Percentiles rank a stretch among this genome's conserved stretches.
Evolutionary conservation across 768 basidiomycete genomes (phyloP).

Genomic region (Hypholoma sublateritium): DNA sequence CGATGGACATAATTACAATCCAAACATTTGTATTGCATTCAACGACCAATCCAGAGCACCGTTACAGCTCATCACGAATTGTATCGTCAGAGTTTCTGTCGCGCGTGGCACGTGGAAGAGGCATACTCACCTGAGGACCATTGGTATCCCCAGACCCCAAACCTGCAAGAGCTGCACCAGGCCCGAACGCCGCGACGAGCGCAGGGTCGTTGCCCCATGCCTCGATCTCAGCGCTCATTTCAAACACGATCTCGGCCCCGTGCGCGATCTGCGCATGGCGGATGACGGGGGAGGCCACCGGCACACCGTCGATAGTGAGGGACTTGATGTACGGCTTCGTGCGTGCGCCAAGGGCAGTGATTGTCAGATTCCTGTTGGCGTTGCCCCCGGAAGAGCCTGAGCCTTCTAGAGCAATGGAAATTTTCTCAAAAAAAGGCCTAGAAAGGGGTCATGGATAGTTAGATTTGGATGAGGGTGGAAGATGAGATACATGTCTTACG

Average conservation of each 20-base stretch:
- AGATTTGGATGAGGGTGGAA: background rate
- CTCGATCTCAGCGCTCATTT: conserved; percentile 52
- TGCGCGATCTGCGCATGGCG: conserved; percentile 57
- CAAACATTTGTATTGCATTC: background rate
- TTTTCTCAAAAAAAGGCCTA: conserved; percentile 51
- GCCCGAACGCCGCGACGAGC: conserved; percentile 17
- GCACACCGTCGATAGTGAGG: conserved; percentile 53
- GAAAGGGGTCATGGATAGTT: background rate
- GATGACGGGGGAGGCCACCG: conserved; percentile 47
- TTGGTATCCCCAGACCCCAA: background rate
- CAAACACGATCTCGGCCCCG: conserved; percentile 61
- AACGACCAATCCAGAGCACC: no score
- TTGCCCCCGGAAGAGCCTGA: background rate
- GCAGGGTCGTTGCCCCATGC: conserved; percentile 32
- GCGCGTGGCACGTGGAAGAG: conserved; percentile 1
- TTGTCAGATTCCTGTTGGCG: conserved; percentile 36
- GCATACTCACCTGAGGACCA: conserved; percentile 8
- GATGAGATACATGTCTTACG: conserved; percentile 38
- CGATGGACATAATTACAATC: background rate
- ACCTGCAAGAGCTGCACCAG: background rate
- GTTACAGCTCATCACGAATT: conserved; percentile 16
- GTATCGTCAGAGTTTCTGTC: conserved; percentile 8
- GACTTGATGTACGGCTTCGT: conserved; percentile 61
- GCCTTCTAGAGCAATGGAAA: conserved; percentile 56
- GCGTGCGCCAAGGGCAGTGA: conserved; percentile 57